Evolutionary conservation across 257 asterid species (phyloP).

Genomic region (Solanum bulbocastanum): DNA sequence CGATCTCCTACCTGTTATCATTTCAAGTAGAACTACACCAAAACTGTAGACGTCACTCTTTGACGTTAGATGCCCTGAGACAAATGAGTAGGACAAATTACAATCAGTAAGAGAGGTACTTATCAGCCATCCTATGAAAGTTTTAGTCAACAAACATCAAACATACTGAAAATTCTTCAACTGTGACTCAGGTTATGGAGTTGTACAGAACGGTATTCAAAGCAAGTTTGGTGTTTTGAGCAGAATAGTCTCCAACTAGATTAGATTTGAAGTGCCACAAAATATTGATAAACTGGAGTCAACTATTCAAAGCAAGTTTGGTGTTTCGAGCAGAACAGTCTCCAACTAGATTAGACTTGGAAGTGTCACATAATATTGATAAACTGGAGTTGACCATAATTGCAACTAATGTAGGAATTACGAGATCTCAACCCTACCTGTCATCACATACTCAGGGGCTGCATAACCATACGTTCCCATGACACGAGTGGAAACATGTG

Average conservation of each 20-base stretch:
- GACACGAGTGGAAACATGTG: constrained; percentile 96
- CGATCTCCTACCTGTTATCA: constrained; percentile 91
- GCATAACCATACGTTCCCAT: constrained; percentile 99
- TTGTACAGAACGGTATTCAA: not conserved
- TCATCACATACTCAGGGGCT: constrained; percentile 98
- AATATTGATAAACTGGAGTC: not conserved
- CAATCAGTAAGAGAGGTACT: not conserved
- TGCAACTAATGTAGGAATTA: not conserved
- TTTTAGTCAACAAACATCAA: not conserved
- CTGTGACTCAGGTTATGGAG: not conserved
- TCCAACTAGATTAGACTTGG: not conserved
- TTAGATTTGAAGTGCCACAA: not conserved
- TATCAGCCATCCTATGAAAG: not conserved
- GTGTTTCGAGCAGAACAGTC: not conserved
- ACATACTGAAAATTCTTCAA: not conserved
- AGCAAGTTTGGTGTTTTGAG: not conserved
- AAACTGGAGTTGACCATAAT: not conserved
- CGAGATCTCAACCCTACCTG: constrained; percentile 35
- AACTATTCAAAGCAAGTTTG: not conserved
- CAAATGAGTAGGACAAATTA: not conserved
- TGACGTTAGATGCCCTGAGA: constrained; percentile 90
- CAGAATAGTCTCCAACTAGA: not conserved
- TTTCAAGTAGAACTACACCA: constrained; percentile 87
- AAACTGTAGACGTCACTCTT: constrained; percentile 91
- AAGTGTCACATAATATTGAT: not conserved